A percentile compares a stretch with the other conserved stretches of the same genome.
Conservation (phyloP, 1,139 yeast genomes). For the Yamadazyma atmosphaerica region DNA sequence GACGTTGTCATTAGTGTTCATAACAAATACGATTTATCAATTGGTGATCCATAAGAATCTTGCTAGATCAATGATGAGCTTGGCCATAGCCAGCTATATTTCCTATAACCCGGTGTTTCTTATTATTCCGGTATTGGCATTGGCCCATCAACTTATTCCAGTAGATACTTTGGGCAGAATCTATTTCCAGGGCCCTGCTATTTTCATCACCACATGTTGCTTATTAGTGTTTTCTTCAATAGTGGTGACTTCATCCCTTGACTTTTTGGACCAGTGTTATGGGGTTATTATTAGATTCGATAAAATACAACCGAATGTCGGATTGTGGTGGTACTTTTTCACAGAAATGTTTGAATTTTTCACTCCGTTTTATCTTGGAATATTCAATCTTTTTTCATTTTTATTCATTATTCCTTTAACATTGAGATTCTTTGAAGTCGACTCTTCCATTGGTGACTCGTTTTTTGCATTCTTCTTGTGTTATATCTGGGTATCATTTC, state of each 20-base stretch:
- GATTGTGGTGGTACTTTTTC: conserved; percentile 98
- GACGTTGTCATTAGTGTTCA: conserved; percentile 56
- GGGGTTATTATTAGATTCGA: conserved; percentile 59
- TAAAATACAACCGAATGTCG: conserved; percentile 81
- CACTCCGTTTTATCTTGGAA: conserved; percentile 76
- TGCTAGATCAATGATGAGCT: conserved; percentile 47
- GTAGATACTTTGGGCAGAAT: conserved; percentile 13
- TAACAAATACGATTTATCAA: conserved; percentile 52
- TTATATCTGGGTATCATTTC: conserved; percentile 65
- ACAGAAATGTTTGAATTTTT: conserved; percentile 93
- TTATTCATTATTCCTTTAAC: conserved; percentile 75
- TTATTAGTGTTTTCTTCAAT: conserved; percentile 37
- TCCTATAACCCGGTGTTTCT: conserved; percentile 62
- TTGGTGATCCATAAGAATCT: conserved; percentile 42
- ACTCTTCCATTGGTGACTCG: conserved; percentile 41
- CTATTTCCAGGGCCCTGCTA: conserved; percentile 24
- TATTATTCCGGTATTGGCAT: conserved; percentile 52
- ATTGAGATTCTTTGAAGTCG: conserved; percentile 52
- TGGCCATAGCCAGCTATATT: conserved; percentile 67
- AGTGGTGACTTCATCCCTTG: conserved; percentile 32
- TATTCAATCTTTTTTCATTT: conserved; percentile 76
- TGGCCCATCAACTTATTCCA: conserved; percentile 25
- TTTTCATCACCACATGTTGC: conserved; percentile 26
- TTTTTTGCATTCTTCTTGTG: conserved; percentile 66
- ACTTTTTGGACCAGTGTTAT: conserved; percentile 62